These are phyloP conservation scores for Clitocybe nebularis DNA, from an alignment of 1,284 basidiomycete genomes.

Conservation along the genomic window DNA sequence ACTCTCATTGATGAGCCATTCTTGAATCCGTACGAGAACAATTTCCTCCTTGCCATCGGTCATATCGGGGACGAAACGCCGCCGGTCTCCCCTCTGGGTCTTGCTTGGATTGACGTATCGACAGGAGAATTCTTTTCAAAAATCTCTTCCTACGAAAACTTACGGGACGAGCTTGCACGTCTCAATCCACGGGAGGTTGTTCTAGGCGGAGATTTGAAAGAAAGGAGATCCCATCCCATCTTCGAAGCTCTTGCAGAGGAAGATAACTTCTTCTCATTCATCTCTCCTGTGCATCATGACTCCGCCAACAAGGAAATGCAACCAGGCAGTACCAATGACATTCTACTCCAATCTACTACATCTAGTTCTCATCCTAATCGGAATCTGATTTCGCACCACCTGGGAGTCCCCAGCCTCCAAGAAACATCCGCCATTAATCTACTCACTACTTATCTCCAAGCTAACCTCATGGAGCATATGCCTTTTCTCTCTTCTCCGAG, in stretches of 20 bases:
- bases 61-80: slow-evolving; percentile 11
- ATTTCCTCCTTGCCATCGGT: slow-evolving; percentile 78
- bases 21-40: slow-evolving; percentile 80
- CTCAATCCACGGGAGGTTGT: slow-evolving; percentile 84
- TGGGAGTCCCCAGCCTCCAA: slow-evolving; percentile 18
- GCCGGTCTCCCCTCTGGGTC: slow-evolving; percentile 35
- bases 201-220: slow-evolving; percentile 47
- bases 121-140: slow-evolving; percentile 92
- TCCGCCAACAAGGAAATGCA: slow-evolving; percentile 1
- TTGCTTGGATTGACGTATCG: slow-evolving; percentile 95
- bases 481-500: slow-evolving; percentile 60
- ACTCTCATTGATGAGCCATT: slow-evolving; percentile 90
- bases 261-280: slow-evolving; percentile 42
- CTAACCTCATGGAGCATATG: slow-evolving; percentile 78
- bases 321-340: no score
- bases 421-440: slow-evolving; percentile 64
- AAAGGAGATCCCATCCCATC: slow-evolving; percentile 38
- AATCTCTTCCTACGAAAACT: slow-evolving; percentile 42
- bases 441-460: slow-evolving; percentile 66
- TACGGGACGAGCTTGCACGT: slow-evolving; percentile 83
- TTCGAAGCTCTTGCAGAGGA: slow-evolving; percentile 47
- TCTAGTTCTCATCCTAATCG: background rate
- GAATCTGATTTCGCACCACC: background rate
- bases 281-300: background rate
- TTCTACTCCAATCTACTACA: background rate